Percentiles rank a stretch among this genome's conserved stretches.
phyloP scores from a whole-genome alignment of 2,329 filamentous ascomycete genomes.

The Phialophora macrospora region DNA sequence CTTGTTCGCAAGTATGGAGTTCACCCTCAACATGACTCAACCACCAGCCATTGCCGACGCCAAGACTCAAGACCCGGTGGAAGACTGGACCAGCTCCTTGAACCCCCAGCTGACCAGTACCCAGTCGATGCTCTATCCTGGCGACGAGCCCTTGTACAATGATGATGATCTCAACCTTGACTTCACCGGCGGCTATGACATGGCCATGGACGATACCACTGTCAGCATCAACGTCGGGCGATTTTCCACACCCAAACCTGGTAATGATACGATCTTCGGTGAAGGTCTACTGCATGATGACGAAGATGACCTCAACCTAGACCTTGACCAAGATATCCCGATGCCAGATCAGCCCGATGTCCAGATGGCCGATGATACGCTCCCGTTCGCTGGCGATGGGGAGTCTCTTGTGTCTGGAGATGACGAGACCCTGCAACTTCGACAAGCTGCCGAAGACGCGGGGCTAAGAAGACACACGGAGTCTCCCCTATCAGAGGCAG shows the following conservation, averaged over 20 bases:
- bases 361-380: constrained; percentile 58
- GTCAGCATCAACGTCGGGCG: constrained; percentile 85
- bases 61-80: constrained; percentile 38
- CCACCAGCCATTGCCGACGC: constrained; percentile 54
- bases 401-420: constrained; percentile 44
- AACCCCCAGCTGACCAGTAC: constrained; percentile 66
- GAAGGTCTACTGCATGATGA: constrained; percentile 59
- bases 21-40: constrained; percentile 79
- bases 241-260: constrained; percentile 69
- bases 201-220: constrained; percentile 67
- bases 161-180: constrained; percentile 76
- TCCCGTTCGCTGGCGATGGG: constrained; percentile 61
- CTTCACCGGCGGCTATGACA: constrained; percentile 69
- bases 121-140: constrained; percentile 61
- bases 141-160: constrained; percentile 53
- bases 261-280: constrained; percentile 66
- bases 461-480: constrained; percentile 52
- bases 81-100: constrained; percentile 75
- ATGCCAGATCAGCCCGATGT: constrained; percentile 46
- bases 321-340: constrained; percentile 55
- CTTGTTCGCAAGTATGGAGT: constrained; percentile 80
- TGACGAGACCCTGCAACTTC: constrained; percentile 57
- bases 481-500: constrained; percentile 61
- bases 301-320: constrained; percentile 57
- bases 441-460: constrained; percentile 40